Percentiles rank a stretch among this genome's conserved stretches.
These are phyloP conservation scores for Auriscalpium orientale DNA, from an alignment of 768 basidiomycete genomes.

Conservation along the genomic window DNA sequence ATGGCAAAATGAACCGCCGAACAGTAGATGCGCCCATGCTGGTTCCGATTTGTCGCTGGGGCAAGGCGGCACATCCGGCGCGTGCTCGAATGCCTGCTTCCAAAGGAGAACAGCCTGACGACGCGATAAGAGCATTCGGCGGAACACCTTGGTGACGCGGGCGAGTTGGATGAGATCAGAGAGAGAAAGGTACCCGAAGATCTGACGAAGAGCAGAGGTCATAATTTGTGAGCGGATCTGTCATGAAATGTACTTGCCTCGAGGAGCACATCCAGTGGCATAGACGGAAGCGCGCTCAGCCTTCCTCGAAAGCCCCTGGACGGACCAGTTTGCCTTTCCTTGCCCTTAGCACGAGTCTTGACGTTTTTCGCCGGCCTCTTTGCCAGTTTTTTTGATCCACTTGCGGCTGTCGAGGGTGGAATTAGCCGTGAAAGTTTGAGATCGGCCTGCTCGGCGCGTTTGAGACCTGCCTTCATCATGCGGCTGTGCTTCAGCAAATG, in stretches of 20 bases:
- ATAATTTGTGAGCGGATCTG: not conserved
- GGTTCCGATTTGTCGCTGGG: conserved; percentile 4
- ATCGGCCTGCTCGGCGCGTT: too few relatives aligned
- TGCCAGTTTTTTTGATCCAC: too few relatives aligned
- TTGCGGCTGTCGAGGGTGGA: too few relatives aligned
- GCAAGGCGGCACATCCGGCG: not conserved
- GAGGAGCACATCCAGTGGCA: conserved; percentile 23
- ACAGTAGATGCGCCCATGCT: conserved; percentile 5
- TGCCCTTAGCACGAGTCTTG: too few relatives aligned
- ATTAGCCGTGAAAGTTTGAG: too few relatives aligned
- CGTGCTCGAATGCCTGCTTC: conserved; percentile 5
- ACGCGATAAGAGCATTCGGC: conserved; percentile 18
- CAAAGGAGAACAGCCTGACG: conserved; percentile 18
- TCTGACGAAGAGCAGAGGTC: conserved; percentile 12
- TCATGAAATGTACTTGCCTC: conserved; percentile 14
- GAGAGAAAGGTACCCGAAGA: conserved; percentile 22
- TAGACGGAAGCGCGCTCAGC: conserved; percentile 9
- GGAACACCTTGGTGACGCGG: conserved; percentile 23
- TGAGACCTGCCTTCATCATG: too few relatives aligned
- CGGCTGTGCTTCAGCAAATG: too few relatives aligned
- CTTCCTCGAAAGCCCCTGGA: not conserved
- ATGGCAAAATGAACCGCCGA: conserved; percentile 6
- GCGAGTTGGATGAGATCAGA: conserved; percentile 24
- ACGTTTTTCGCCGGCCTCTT: too few relatives aligned
- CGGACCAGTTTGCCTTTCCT: too few relatives aligned